A percentile compares a stretch with the other conserved stretches of the same genome.
Evolutionary conservation across 176 grass and related monocot genomes (phyloP).

Genomic region (Saccharum spontaneum): DNA sequence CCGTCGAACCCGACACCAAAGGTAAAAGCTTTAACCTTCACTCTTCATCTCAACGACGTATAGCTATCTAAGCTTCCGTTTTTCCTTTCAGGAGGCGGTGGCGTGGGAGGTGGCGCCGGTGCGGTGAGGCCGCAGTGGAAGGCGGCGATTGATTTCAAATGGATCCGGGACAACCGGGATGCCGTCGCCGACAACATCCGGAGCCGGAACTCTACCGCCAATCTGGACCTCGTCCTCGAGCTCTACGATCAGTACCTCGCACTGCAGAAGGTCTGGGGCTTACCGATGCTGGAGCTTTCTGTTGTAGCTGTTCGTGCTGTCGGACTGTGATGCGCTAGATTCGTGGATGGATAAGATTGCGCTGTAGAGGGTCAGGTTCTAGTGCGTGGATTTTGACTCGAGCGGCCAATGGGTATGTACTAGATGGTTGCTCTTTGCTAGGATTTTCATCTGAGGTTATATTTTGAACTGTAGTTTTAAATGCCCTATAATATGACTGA

Average conservation of each 20-base stretch:
- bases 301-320: background rate
- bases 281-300: background rate
- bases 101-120: conserved; percentile 21
- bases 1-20: conserved; percentile 38
- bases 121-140: conserved; percentile 71
- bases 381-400: background rate
- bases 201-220: conserved; percentile 62
- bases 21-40: background rate
- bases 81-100: conserved; percentile 11
- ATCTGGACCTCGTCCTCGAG: conserved; percentile 79
- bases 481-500: background rate
- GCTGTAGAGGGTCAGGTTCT: background rate
- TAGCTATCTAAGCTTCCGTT: background rate
- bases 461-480: conserved; percentile 3
- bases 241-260: conserved; percentile 79
- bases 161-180: conserved; percentile 90
- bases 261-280: conserved; percentile 75
- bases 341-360: background rate
- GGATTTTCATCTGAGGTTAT: conserved; percentile 3
- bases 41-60: background rate
- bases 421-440: background rate
- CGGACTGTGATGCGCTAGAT: background rate
- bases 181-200: conserved; percentile 63
- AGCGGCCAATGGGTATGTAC: background rate
- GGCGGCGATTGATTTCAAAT: conserved; percentile 97